Percentiles rank a stretch among this genome's conserved stretches.
Conservation (phyloP, 78 protist genomes). For the Carpediemonas membranifera region DNA sequence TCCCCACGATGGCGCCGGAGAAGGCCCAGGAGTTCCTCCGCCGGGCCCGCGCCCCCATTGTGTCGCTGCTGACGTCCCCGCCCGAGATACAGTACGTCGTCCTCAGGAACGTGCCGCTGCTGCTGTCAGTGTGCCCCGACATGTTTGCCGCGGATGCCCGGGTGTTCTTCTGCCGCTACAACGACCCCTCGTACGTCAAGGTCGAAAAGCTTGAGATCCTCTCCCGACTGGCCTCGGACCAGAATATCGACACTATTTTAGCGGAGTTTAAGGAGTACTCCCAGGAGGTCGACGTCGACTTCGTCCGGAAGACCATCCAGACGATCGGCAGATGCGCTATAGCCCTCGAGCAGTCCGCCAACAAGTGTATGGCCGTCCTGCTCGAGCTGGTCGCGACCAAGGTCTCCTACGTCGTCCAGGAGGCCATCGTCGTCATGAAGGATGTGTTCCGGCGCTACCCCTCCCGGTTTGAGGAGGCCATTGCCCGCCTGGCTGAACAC, state of each 20-base stretch:
- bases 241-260: neutral
- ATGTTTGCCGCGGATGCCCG: constrained; percentile 65
- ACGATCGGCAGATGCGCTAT: constrained; percentile 93
- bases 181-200: constrained; percentile 97
- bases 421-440: constrained; percentile 92
- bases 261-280: constrained; percentile 56
- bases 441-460: constrained; percentile 19
- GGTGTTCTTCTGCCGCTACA: constrained; percentile 93
- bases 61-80: too few species aligned
- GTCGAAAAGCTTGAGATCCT: constrained; percentile 95
- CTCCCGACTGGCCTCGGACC: constrained; percentile 74
- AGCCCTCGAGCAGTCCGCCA: constrained; percentile 65
- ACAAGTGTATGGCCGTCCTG: constrained; percentile 74
- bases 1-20: constrained; percentile 15
- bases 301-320: constrained; percentile 86
- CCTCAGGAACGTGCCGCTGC: constrained; percentile 84
- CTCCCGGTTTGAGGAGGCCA: constrained; percentile 83
- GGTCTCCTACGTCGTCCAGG: constrained; percentile 95
- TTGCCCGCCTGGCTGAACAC: constrained; percentile 86
- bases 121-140: constrained; percentile 74
- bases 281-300: constrained; percentile 88
- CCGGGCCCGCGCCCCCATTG: too few species aligned
- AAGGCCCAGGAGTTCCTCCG: too few species aligned
- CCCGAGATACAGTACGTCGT: constrained; percentile 95
- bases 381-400: constrained; percentile 80